Percentiles rank a stretch among this genome's conserved stretches.
phyloP scores from a whole-genome alignment of 108 stramenopile species.

The Nannochloropsis salina region DNA sequence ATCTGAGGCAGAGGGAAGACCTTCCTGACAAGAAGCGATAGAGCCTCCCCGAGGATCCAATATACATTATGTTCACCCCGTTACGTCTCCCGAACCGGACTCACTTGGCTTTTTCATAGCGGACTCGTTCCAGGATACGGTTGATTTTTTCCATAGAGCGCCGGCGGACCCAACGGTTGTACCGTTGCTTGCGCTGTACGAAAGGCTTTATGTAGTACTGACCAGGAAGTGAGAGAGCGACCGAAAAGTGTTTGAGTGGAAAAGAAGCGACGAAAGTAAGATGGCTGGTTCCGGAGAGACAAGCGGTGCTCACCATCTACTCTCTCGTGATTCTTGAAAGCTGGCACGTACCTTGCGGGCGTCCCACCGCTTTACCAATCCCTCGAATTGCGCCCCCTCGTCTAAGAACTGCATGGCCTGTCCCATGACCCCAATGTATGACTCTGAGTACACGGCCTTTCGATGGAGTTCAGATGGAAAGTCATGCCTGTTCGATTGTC shows the following conservation, averaged over 20 bases:
- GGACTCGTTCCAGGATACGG: background rate
- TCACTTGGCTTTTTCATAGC: background rate
- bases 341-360: background rate
- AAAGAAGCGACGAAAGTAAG: background rate
- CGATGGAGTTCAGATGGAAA: no score
- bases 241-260: background rate
- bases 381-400: background rate
- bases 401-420: background rate
- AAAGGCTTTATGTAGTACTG: background rate
- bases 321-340: no score
- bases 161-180: background rate
- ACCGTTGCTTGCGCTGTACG: background rate
- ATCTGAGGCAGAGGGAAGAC: no score
- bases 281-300: no score
- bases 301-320: no score
- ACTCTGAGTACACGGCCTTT: no score
- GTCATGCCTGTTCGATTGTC: no score
- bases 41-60: no score
- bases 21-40: no score
- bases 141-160: background rate
- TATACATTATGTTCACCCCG: no score
- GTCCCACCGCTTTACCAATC: background rate
- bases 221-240: background rate
- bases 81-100: background rate
- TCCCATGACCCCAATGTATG: background rate